A percentile compares a stretch with the other conserved stretches of the same genome.
Evolutionary conservation across 2,329 filamentous ascomycete genomes (phyloP).

Genomic region (Passalora sequoiae): DNA sequence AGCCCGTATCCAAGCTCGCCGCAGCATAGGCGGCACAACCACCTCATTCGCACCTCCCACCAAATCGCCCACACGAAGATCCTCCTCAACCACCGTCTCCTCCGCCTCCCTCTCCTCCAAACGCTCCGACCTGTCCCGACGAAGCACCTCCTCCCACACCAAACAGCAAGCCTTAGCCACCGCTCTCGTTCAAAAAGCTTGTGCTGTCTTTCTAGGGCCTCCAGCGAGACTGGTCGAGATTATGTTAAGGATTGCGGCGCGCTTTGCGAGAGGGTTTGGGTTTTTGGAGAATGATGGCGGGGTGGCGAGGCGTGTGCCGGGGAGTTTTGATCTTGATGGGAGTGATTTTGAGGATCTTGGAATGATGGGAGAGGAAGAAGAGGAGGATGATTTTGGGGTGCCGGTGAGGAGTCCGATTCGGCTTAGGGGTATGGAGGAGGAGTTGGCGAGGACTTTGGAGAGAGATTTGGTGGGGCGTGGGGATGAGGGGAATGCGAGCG

Average conservation of each 20-base stretch:
- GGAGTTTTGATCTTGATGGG: constrained; percentile 53
- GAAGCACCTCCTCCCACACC: constrained; percentile 7
- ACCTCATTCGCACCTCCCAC: constrained; percentile 34
- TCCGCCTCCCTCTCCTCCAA: constrained; percentile 17
- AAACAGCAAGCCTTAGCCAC: constrained; percentile 25
- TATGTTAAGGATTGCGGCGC: constrained; percentile 75
- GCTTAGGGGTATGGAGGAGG: constrained; percentile 19
- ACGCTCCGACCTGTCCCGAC: constrained; percentile 8
- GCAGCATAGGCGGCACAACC: constrained; percentile 30
- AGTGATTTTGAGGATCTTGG: constrained; percentile 47
- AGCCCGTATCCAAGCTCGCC: constrained; percentile 32
- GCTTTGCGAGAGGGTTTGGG: constrained; percentile 54
- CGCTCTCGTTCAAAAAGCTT: constrained; percentile 68
- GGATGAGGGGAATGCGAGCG: constrained; percentile 6
- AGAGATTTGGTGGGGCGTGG: not conserved
- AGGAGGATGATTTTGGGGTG: constrained; percentile 52
- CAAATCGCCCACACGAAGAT: constrained; percentile 35
- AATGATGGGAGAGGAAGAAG: constrained; percentile 23
- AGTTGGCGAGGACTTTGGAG: constrained; percentile 7
- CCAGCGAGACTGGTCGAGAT: constrained; percentile 71
- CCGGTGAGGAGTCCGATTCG: constrained; percentile 36
- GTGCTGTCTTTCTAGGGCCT: constrained; percentile 71
- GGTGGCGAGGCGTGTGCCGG: constrained; percentile 53
- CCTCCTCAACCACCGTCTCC: constrained; percentile 33
- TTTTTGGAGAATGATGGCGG: constrained; percentile 28